phyloP scores from a whole-genome alignment of 345 rosid genomes.

The Citrus sp. region DNA sequence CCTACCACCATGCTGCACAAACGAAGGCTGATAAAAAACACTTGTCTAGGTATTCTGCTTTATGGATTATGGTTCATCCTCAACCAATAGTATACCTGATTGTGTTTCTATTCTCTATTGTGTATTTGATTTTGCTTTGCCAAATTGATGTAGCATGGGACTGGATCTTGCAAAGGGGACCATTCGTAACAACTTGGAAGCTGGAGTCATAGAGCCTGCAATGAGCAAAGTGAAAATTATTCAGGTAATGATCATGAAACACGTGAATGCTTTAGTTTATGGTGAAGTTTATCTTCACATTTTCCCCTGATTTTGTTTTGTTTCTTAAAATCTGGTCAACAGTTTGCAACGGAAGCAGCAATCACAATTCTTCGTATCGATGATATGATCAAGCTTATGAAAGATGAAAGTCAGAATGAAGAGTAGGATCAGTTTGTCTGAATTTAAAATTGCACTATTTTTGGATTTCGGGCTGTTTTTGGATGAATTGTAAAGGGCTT shows the following conservation, averaged over 20 bases:
- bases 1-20: slow-evolving; percentile 95
- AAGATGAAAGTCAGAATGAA: slow-evolving; percentile 84
- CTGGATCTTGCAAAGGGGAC: slow-evolving; percentile 81
- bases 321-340: neutral
- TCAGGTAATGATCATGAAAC: slow-evolving; percentile 49
- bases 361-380: slow-evolving; percentile 94
- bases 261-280: neutral
- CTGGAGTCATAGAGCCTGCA: slow-evolving; percentile 98
- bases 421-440: slow-evolving; percentile 12
- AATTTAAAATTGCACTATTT: neutral
- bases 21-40: slow-evolving; percentile 93
- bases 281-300: neutral
- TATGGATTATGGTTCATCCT: neutral
- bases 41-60: slow-evolving; percentile 59
- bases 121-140: neutral
- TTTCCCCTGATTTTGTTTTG: neutral
- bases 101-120: neutral
- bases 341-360: slow-evolving; percentile 82
- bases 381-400: slow-evolving; percentile 93
- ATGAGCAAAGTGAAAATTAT: slow-evolving; percentile 99
- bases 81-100: neutral
- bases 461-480: neutral
- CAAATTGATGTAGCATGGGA: slow-evolving; percentile 73
- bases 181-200: slow-evolving; percentile 88
- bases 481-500: neutral